A percentile compares a stretch with the other conserved stretches of the same genome.
These are phyloP conservation scores for Alternaria panax DNA, from an alignment of 2,329 filamentous ascomycete species.

Conservation along the genomic window DNA sequence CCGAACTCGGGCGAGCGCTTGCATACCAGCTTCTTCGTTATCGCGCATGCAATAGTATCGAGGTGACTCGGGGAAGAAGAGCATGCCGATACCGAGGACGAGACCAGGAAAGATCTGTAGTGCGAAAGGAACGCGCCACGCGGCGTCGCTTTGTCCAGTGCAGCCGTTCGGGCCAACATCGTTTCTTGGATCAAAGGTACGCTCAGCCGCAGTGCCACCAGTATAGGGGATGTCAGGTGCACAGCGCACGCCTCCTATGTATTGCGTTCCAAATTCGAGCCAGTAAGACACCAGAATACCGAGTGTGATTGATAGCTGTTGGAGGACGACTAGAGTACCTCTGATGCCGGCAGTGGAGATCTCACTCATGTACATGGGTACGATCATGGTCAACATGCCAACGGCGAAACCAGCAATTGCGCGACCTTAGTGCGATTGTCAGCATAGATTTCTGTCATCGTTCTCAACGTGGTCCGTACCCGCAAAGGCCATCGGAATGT, in stretches of 20 bases:
- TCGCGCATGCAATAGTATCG: conserved; percentile 41
- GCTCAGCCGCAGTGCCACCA: conserved; percentile 51
- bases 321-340: conserved; percentile 32
- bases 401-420: conserved; percentile 30
- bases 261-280: conserved; percentile 32
- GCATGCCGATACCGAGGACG: conserved; percentile 71
- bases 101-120: conserved; percentile 82
- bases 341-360: conserved; percentile 28
- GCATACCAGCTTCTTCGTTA: conserved; percentile 54
- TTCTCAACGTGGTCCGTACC: conserved; percentile 5
- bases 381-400: conserved; percentile 34
- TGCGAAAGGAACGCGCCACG: conserved; percentile 73
- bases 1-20: conserved; percentile 57
- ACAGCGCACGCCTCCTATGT: conserved; percentile 49
- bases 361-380: conserved; percentile 35
- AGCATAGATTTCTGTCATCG: fast-evolving
- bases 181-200: conserved; percentile 47
- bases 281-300: conserved; percentile 31
- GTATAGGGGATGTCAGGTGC: conserved; percentile 58
- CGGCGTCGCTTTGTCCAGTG: conserved; percentile 46
- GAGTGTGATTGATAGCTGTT: conserved; percentile 30
- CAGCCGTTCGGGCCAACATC: conserved; percentile 31
- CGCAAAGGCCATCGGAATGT: conserved; percentile 27
- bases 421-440: conserved; percentile 12
- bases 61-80: conserved; percentile 35